Evolutionary conservation across 495 filamentous ascomycete genomes (phyloP).

Genomic region (Cercophora newfieldiana): DNA sequence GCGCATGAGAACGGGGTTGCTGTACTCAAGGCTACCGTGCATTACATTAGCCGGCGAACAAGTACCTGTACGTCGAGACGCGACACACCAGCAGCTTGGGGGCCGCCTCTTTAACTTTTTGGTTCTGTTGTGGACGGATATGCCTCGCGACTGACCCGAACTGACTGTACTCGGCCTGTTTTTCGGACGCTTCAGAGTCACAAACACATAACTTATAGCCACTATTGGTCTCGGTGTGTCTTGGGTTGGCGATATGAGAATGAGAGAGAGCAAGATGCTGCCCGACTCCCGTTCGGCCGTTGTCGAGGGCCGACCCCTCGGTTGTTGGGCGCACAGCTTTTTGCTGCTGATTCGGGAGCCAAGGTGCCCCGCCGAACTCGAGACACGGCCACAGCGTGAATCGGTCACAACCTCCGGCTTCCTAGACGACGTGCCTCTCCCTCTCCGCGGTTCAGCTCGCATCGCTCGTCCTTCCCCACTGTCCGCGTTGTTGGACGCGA

Average conservation of each 20-base stretch:
- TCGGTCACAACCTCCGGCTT: background rate
- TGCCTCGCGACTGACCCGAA: constrained; percentile 22
- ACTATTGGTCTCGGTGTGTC: constrained; percentile 15
- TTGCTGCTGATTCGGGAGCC: constrained; percentile 11
- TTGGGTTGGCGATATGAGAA: constrained; percentile 3
- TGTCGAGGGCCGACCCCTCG: constrained; percentile 7
- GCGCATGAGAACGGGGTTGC: constrained; percentile 28
- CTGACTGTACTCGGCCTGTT: background rate
- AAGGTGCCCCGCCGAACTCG: constrained; percentile 11
- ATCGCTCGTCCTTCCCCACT: background rate
- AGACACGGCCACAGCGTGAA: constrained; percentile 6
- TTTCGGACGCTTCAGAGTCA: background rate
- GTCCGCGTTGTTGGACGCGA: background rate
- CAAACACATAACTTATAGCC: constrained; percentile 5
- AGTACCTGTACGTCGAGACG: constrained; percentile 21
- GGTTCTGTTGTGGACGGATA: constrained; percentile 20
- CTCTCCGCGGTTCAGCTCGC: background rate
- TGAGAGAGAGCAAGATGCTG: background rate
- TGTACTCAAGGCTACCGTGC: constrained; percentile 14
- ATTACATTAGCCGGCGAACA: constrained; percentile 26
- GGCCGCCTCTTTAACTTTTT: constrained; percentile 18
- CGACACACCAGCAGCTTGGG: constrained; percentile 13
- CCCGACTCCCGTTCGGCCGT: constrained; percentile 10
- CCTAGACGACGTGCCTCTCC: background rate
- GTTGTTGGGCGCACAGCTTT: constrained; percentile 16